These are phyloP conservation scores for Scenedesmus sp. DNA, from an alignment of 163 green algal genomes.

Conservation along the genomic window DNA sequence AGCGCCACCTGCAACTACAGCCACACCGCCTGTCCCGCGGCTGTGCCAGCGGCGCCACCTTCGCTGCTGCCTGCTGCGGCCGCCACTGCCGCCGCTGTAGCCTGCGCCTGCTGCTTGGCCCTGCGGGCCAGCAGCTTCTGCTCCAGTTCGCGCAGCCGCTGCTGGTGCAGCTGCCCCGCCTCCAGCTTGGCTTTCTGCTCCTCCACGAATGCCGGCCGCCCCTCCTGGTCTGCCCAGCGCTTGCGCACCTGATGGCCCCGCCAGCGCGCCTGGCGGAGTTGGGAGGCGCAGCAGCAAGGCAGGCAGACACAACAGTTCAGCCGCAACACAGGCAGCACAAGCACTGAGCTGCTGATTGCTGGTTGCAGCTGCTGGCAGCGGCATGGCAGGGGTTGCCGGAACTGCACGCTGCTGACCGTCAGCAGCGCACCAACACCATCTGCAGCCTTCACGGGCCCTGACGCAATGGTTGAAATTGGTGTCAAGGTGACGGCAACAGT, in stretches of 20 bases:
- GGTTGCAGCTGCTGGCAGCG: no score
- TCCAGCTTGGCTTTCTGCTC: conserved; percentile 11
- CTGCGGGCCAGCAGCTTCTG: not conserved
- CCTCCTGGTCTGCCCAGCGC: conserved; percentile 21
- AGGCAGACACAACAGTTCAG: not conserved
- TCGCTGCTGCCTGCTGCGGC: not conserved
- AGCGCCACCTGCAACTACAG: not conserved
- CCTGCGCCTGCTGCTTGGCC: conserved; percentile 19
- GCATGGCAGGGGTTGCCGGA: no score
- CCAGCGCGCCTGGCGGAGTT: conserved; percentile 49
- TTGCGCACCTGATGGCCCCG: conserved; percentile 58
- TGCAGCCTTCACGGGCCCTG: no score
- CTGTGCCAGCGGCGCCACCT: not conserved
- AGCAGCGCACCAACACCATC: no score
- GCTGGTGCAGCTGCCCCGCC: not conserved
- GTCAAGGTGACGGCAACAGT: no score
- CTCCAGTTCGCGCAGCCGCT: conserved; percentile 23
- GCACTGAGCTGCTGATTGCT: no score
- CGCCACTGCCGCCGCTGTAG: conserved; percentile 20
- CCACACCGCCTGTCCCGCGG: not conserved
- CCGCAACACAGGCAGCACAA: not conserved
- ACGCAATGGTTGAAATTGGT: no score
- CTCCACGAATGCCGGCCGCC: not conserved
- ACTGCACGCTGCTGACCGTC: no score
- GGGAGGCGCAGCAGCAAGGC: not conserved